A percentile compares a stretch with the other conserved stretches of the same genome.
Evolutionary conservation across 441 rosid species (phyloP).

Genomic region (Pelargonium fulgidum): DNA sequence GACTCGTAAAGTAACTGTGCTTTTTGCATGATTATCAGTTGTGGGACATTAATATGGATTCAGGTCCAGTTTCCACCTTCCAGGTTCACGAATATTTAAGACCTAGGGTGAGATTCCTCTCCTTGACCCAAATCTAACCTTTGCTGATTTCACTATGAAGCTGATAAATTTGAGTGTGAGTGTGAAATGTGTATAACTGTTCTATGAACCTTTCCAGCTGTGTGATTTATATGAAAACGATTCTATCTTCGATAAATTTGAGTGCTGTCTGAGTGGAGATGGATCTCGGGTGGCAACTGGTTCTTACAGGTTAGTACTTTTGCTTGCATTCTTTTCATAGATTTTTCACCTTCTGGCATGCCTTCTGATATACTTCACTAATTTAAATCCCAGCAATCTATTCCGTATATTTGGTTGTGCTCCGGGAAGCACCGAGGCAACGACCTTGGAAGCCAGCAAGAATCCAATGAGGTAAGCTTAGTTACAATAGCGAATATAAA

Average conservation of each 20-base stretch:
- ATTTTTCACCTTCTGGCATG: too few relatives aligned
- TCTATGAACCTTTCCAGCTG: too few relatives aligned
- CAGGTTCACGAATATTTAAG: conserved; percentile 89
- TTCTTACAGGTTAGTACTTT: conserved; percentile 66
- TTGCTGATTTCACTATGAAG: too few relatives aligned
- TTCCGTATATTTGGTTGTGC: conserved; percentile 85
- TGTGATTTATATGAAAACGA: conserved; percentile 76
- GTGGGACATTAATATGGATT: conserved; percentile 97
- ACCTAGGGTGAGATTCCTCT: conserved; percentile 57
- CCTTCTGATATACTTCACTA: too few relatives aligned
- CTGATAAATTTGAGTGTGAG: too few relatives aligned
- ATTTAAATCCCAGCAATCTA: conserved; percentile 56
- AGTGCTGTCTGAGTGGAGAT: conserved; percentile 89
- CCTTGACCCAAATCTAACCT: too few relatives aligned
- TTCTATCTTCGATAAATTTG: conserved; percentile 92
- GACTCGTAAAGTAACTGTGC: conserved; percentile 1
- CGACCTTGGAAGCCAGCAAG: conserved; percentile 89
- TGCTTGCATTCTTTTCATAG: too few relatives aligned
- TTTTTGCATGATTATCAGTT: conserved; percentile 38
- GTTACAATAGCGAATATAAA: background rate
- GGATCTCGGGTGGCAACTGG: conserved; percentile 90
- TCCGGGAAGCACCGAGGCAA: conserved; percentile 60
- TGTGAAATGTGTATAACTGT: too few relatives aligned
- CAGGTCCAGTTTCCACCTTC: conserved; percentile 86
- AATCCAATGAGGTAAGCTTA: conserved; percentile 72